phyloP scores from a whole-genome alignment of 192 early-diverging fungal species.

The Coemansia sp. region DNA sequence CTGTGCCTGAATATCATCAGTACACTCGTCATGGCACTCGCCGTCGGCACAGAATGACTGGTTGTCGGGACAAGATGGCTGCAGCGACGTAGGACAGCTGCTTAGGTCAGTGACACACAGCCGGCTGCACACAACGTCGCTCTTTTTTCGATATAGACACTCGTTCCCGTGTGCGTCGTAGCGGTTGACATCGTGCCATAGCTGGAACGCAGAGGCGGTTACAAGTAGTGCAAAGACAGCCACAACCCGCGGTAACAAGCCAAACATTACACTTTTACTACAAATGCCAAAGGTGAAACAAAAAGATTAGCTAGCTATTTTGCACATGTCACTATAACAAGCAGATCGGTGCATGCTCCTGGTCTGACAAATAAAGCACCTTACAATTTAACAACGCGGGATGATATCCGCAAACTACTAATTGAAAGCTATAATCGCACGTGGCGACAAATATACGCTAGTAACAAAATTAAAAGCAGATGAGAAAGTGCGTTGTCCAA shows the following conservation, averaged over 20 bases:
- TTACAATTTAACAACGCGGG: no score
- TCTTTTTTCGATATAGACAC: constrained; percentile 41
- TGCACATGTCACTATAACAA: no score
- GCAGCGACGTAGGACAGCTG: constrained; percentile 34
- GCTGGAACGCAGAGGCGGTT: constrained; percentile 4
- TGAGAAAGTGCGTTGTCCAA: no score
- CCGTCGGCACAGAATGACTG: constrained; percentile 54
- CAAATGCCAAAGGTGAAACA: background rate
- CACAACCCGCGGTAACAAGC: no score
- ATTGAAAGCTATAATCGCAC: no score
- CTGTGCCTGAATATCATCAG: background rate
- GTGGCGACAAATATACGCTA: no score
- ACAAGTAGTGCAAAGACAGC: background rate
- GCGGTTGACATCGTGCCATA: constrained; percentile 53
- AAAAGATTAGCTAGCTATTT: no score
- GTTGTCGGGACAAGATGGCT: constrained; percentile 32
- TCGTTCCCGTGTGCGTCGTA: constrained; percentile 50
- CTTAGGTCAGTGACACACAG: constrained; percentile 43
- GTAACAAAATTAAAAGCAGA: no score
- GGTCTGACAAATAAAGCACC: no score
- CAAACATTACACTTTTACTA: no score
- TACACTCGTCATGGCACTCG: constrained; percentile 21
- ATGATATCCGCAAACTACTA: no score
- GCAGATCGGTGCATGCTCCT: no score
- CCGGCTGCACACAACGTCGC: constrained; percentile 36